Evolutionary conservation across 225 moss, liverwort and hornwort genomes (phyloP), one percentile per base, ranked within the genome.

Genomic region (Sphagnum tenellum): DNA sequence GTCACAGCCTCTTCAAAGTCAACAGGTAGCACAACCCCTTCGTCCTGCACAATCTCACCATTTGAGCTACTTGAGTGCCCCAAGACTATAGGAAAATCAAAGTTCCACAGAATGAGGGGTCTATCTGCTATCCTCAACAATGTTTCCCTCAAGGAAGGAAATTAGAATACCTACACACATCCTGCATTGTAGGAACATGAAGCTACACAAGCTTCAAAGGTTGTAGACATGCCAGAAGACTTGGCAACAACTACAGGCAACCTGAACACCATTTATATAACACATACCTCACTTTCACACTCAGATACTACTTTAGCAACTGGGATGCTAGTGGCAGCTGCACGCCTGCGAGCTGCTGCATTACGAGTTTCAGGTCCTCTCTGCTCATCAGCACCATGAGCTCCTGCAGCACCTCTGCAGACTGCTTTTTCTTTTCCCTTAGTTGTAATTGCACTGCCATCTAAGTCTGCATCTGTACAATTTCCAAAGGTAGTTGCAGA

Each of bases 341-440:
- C 96, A 64, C 86, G 89, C 67, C 92, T 85, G 53, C 96, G 84
- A 59, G 92, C 92, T 57, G 96, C 96, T 70, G 96, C 96, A 73
- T 96, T 92, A 44, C 96, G 86, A 65, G 96, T 96, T 79, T 96
- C 96, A 8, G 96, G 96, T 58, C 96, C 96, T 61, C 81, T 74
- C 64, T 75, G 77, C 64, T 96, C 96, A 61, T 90, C 96, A 47
- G 76, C 63, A 11, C 79, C 79, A 29, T 60, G 73, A 11, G 82
- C 75, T 10, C 88, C 96, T 7, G 76, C 67, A 51, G 81, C 72
- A 66, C 81, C 29, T 29, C 29, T 86, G 56, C 88, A 83, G 54
- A 87, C 70, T 0, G 83, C 90, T 75, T 96, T 96, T 6, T 92
- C 96, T 83, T 96, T 96, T 46, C 96, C 92, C 71, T 92, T 96